phyloP scores from a whole-genome alignment of 208 protist species.

The Crithidia sp. region DNA sequence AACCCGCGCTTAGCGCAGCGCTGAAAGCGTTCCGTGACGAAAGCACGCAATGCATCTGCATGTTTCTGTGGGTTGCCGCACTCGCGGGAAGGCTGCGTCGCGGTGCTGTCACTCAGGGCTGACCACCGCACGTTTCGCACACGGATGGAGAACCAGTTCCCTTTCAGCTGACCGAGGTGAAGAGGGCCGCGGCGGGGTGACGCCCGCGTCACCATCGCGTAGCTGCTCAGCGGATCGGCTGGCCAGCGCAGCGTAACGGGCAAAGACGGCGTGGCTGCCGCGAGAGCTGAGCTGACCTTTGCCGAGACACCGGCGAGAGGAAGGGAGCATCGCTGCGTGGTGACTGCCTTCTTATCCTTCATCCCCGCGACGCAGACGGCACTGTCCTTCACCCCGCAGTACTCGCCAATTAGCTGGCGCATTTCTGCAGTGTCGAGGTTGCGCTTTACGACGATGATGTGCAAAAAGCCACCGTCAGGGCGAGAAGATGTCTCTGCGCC shows the following conservation, averaged over 20 bases:
- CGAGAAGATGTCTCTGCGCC: neutral
- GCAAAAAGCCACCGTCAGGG: conserved; percentile 34
- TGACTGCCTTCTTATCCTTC: conserved; percentile 93
- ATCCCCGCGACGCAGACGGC: conserved; percentile 88
- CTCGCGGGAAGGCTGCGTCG: too few relatives aligned
- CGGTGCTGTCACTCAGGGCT: too few relatives aligned
- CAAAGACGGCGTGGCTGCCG: neutral
- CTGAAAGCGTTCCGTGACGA: conserved; percentile 41
- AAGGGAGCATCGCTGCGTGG: conserved; percentile 84
- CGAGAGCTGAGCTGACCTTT: neutral
- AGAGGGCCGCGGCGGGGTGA: conserved; percentile 21
- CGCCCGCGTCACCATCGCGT: conserved; percentile 28
- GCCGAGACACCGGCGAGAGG: conserved; percentile 12
- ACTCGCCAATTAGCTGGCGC: conserved; percentile 53
- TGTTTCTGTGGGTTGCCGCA: neutral
- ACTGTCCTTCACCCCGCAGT: conserved; percentile 45
- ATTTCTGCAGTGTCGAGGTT: conserved; percentile 85
- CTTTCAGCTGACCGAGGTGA: conserved; percentile 43
- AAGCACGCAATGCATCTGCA: neutral
- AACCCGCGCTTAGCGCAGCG: conserved; percentile 67
- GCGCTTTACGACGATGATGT: conserved; percentile 80
- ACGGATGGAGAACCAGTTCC: conserved; percentile 80
- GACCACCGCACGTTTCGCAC: conserved; percentile 49
- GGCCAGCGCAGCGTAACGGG: conserved; percentile 42
- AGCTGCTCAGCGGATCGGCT: conserved; percentile 44